Conservation (phyloP, 345 rosid genomes). For the Sisymbrium irio region DNA sequence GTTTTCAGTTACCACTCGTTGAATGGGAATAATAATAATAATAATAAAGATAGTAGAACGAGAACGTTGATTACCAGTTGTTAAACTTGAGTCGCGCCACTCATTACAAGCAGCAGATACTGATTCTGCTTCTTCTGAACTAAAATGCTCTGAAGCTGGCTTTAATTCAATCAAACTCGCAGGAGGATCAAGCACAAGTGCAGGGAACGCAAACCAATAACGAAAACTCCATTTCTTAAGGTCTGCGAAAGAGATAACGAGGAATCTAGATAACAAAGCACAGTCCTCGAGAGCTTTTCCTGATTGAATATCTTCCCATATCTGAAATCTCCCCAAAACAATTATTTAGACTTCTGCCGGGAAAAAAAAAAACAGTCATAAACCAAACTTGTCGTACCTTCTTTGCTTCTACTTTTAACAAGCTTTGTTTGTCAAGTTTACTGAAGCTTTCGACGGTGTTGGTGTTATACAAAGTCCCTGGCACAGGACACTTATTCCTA, state of each 20-base stretch:
- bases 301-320: constrained; percentile 84
- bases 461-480: constrained; percentile 72
- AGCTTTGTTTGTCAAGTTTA: constrained; percentile 57
- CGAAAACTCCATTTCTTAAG: constrained; percentile 85
- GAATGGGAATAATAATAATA: not conserved
- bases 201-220: constrained; percentile 93
- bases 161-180: constrained; percentile 61
- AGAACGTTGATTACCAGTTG: constrained; percentile 49
- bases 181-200: constrained; percentile 80
- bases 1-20: not conserved
- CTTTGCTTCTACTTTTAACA: constrained; percentile 64
- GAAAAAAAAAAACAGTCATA: not conserved
- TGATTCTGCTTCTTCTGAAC: constrained; percentile 67
- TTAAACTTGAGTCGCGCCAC: constrained; percentile 72
- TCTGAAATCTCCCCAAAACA: constrained; percentile 43
- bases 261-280: constrained; percentile 63
- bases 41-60: not conserved
- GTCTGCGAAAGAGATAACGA: constrained; percentile 87
- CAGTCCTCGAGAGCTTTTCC: constrained; percentile 76
- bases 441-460: constrained; percentile 75
- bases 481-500: constrained; percentile 75
- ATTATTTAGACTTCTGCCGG: not conserved
- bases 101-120: constrained; percentile 74
- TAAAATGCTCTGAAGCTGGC: constrained; percentile 77
- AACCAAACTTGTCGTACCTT: constrained; percentile 46